A percentile compares a stretch with the other conserved stretches of the same genome.
These are phyloP conservation scores for Bryoglossum gracile DNA, from an alignment of 495 filamentous ascomycete genomes.

Conservation along the genomic window DNA sequence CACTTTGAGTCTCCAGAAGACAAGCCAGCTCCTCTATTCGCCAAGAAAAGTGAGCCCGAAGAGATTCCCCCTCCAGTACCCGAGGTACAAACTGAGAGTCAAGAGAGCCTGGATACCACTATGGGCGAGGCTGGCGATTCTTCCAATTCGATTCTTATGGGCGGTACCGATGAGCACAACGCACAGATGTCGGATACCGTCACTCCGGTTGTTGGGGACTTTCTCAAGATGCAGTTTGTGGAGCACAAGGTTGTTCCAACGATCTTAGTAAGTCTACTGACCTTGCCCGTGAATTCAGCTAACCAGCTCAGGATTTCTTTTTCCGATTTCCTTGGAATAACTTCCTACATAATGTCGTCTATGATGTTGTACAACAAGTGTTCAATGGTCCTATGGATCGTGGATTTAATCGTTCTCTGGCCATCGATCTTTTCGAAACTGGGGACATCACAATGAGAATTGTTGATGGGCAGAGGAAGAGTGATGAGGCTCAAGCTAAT, in stretches of 20 bases:
- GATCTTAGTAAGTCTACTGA: constrained; percentile 62
- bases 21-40: constrained; percentile 61
- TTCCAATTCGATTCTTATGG: constrained; percentile 24
- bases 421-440: constrained; percentile 84
- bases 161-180: constrained; percentile 18
- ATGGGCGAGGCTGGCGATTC: constrained; percentile 24
- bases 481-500: constrained; percentile 72
- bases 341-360: constrained; percentile 98
- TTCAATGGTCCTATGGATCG: constrained; percentile 98
- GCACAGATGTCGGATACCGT: too few species aligned
- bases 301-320: constrained; percentile 68
- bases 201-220: constrained; percentile 95
- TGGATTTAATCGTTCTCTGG: constrained; percentile 86
- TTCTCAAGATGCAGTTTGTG: constrained; percentile 94
- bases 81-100: constrained; percentile 11
- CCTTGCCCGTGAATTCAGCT: constrained; percentile 1
- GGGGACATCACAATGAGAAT: constrained; percentile 87
- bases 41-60: constrained; percentile 20
- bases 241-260: constrained; percentile 91
- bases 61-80: not conserved
- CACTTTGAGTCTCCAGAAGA: constrained; percentile 63
- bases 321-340: constrained; percentile 99
- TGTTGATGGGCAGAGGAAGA: constrained; percentile 78
- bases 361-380: constrained; percentile 98
- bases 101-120: constrained; percentile 25